Conservation (phyloP, 176 grass and related monocot species). For the Triticum dicoccoides region DNA sequence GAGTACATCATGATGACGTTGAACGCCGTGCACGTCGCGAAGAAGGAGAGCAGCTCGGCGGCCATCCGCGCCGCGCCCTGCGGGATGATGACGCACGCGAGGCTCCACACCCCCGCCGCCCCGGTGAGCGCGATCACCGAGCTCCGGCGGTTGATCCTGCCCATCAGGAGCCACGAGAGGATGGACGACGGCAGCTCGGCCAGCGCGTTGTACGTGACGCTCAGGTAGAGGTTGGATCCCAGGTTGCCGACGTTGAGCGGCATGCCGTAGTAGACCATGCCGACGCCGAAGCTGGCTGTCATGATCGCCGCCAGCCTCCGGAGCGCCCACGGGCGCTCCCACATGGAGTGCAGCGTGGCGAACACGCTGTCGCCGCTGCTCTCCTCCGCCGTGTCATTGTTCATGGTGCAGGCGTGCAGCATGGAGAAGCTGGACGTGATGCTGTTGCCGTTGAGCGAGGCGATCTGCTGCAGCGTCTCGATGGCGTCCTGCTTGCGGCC, state of each 20-base stretch:
- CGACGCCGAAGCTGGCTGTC: slow-evolving; percentile 61
- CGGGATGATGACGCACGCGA: slow-evolving; percentile 48
- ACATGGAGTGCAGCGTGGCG: slow-evolving; percentile 48
- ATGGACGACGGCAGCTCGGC: slow-evolving; percentile 67
- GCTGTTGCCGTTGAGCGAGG: slow-evolving; percentile 37
- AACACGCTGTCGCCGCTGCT: slow-evolving; percentile 22
- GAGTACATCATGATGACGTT: slow-evolving; percentile 64
- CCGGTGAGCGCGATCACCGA: slow-evolving; percentile 46
- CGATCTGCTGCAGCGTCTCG: slow-evolving; percentile 53
- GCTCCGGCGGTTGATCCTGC: slow-evolving; percentile 54
- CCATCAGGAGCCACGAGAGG: slow-evolving; percentile 47
- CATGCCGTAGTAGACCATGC: slow-evolving; percentile 89
- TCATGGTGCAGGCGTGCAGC: slow-evolving; percentile 43
- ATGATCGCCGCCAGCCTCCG: slow-evolving; percentile 66
- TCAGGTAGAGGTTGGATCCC: slow-evolving; percentile 78
- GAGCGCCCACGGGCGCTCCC: slow-evolving; percentile 62
- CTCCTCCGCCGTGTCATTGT: neutral
- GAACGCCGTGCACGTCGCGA: slow-evolving; percentile 71
- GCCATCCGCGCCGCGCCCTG: slow-evolving; percentile 47
- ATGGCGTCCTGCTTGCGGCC: slow-evolving; percentile 77
- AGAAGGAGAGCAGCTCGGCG: slow-evolving; percentile 68
- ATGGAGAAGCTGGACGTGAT: slow-evolving; percentile 81
- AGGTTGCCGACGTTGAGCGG: slow-evolving; percentile 87
- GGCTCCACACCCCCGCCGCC: slow-evolving; percentile 45
- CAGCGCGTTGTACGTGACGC: slow-evolving; percentile 77